These are phyloP conservation scores for Sideroxylon spinosum DNA, from an alignment of 179 eudicot genomes.

Conservation along the genomic window DNA sequence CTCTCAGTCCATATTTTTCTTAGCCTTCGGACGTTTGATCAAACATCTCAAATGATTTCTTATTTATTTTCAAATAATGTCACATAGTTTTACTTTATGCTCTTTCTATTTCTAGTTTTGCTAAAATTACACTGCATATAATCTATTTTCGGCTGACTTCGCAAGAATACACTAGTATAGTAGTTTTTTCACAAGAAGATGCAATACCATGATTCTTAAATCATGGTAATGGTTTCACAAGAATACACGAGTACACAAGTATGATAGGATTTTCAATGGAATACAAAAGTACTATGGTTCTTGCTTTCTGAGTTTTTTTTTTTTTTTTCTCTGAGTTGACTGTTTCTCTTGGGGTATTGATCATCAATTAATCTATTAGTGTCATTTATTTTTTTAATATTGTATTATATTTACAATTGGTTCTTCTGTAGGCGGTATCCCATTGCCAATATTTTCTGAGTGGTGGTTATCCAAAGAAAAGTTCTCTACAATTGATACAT, in stretches of 20 bases:
- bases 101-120: no score
- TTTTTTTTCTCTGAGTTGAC: not conserved
- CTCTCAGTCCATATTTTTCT: not conserved
- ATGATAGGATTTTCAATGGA: no score
- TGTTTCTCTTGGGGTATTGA: not conserved
- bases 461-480: constrained; percentile 96
- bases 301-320: not conserved
- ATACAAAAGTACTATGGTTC: not conserved
- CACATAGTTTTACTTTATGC: no score
- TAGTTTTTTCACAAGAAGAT: not conserved
- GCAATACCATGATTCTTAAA: no score
- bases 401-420: not conserved
- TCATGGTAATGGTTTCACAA: not conserved
- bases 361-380: not conserved
- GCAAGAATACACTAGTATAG: not conserved
- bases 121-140: no score
- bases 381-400: not conserved
- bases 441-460: constrained; percentile 74
- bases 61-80: no score
- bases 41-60: no score
- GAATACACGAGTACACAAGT: not conserved
- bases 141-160: no score
- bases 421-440: constrained; percentile 67
- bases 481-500: constrained; percentile 60
- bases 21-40: not conserved